Evolutionary conservation across 2,329 filamentous ascomycete species (phyloP).

Genomic region (Cladosporium sp.): DNA sequence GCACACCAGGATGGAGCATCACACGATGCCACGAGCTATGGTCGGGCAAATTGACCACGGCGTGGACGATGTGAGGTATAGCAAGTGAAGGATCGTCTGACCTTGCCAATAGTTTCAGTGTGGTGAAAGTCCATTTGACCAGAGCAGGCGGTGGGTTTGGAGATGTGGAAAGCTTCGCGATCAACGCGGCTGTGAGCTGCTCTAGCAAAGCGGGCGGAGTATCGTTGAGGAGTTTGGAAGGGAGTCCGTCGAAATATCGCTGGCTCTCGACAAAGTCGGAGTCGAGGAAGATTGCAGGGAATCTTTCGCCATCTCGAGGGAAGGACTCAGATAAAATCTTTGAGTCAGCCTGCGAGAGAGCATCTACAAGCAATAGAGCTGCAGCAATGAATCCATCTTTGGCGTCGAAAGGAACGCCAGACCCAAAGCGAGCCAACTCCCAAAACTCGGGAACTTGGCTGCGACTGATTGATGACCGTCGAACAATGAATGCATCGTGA

Average conservation of each 20-base stretch:
- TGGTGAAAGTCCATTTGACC: slow-evolving; percentile 16
- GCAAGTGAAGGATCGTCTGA: slow-evolving; percentile 15
- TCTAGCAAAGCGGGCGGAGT: slow-evolving; percentile 25
- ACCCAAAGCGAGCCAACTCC: neutral
- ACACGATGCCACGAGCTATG: slow-evolving; percentile 48
- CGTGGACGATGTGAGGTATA: slow-evolving; percentile 4
- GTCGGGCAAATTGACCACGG: slow-evolving; percentile 28
- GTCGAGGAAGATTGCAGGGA: slow-evolving; percentile 40
- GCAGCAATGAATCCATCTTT: slow-evolving; percentile 40
- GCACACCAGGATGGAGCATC: slow-evolving; percentile 37
- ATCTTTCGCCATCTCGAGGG: slow-evolving; percentile 31
- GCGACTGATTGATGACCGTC: neutral
- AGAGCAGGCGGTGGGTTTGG: slow-evolving; percentile 1
- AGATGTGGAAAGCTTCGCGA: slow-evolving; percentile 2
- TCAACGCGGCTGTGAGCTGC: slow-evolving; percentile 19
- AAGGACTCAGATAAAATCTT: slow-evolving; percentile 36
- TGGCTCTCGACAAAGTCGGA: slow-evolving; percentile 33
- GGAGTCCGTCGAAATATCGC: slow-evolving; percentile 24
- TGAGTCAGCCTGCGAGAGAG: slow-evolving; percentile 25
- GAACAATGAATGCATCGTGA: neutral
- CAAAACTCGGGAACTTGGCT: slow-evolving; percentile 13
- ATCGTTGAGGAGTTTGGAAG: slow-evolving; percentile 3
- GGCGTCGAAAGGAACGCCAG: slow-evolving; percentile 23
- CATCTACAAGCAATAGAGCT: slow-evolving; percentile 39
- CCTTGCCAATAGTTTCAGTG: slow-evolving; percentile 21